Evolutionary conservation across 495 filamentous ascomycete species (phyloP), one percentile per base, ranked within the genome.

Genomic region (Hypoxylon fragiforme): DNA sequence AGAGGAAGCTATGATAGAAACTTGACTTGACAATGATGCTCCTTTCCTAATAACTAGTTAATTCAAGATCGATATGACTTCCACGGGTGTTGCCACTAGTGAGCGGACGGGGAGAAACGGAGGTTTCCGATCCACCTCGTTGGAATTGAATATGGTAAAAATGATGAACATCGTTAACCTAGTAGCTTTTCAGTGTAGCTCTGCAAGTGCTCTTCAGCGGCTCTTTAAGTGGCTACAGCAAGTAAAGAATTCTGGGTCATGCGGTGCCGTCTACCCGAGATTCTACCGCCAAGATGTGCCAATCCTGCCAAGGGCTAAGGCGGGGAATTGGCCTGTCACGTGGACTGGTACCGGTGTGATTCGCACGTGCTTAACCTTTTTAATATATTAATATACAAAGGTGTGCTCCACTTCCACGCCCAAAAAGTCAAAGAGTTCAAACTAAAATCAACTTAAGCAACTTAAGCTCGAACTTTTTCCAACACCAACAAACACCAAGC

Each of bases 261-360:
- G 4, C 24, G n/a, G 9, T 62, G 53, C 53, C 58, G 58, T 53
- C 32, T 34, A 62, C n/a, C 58, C 58, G 58, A 62, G 16, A 53
- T 52, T 44, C 47, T 49, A 20, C 47, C 47, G 31, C 58, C 58
- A 62, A 62, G 58, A 35, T 13, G 9, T 2, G 13, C 16, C 4
- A 18, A 15, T 43, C 40, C 21, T 15, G 44, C 57, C 40, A 54
- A 49, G 44, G 54, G 31, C 16, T 37, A 47, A 18, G 21, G 41
- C 41, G 40, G 16, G 46, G 39, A 20, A 11, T 8, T 38, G 18
- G 15, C 30, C 7, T 26, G 26, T 62, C 59, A 62, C 59, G 59
- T 62, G 59, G 16, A 28, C n/a, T 3, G n/a, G 13, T 15, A 32
- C 13, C 22, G 5, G 12, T 4, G n/a, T 32, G 48, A 43, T 40